A percentile compares a stretch with the other conserved stretches of the same genome.
phyloP scores from a whole-genome alignment of 805 yeast species.

The Ogataea ramenticola region DNA sequence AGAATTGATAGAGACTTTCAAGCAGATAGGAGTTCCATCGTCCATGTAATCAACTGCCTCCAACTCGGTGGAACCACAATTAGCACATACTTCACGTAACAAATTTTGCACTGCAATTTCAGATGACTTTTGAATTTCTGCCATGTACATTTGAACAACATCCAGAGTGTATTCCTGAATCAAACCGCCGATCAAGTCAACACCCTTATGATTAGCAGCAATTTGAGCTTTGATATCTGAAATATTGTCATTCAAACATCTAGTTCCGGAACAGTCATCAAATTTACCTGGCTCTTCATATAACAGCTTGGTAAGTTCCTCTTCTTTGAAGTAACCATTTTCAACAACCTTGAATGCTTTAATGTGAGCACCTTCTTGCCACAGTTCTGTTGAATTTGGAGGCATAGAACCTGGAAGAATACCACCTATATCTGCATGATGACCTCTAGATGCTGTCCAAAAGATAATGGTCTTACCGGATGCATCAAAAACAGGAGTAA shows the following conservation, averaged over 20 bases:
- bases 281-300: constrained; percentile 38
- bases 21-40: constrained; percentile 40
- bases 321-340: constrained; percentile 41
- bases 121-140: constrained; percentile 31
- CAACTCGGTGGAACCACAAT: constrained; percentile 9
- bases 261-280: constrained; percentile 45
- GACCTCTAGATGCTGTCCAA: constrained; percentile 48
- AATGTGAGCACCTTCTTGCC: constrained; percentile 46
- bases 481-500: constrained; percentile 41
- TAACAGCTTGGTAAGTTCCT: constrained; percentile 34
- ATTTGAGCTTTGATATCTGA: constrained; percentile 37
- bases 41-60: constrained; percentile 42
- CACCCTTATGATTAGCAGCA: constrained; percentile 1
- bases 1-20: constrained; percentile 33
- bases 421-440: constrained; percentile 54
- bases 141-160: constrained; percentile 33
- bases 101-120: constrained; percentile 28
- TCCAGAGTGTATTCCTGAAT: constrained; percentile 30
- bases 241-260: constrained; percentile 43
- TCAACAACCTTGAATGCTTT: constrained; percentile 39
- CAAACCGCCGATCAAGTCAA: constrained; percentile 23
- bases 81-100: constrained; percentile 32
- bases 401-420: constrained; percentile 48
- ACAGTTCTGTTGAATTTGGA: constrained; percentile 41
- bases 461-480: constrained; percentile 29